phyloP scores from a whole-genome alignment of 208 protist species.

The Leishmania aethiopica region DNA sequence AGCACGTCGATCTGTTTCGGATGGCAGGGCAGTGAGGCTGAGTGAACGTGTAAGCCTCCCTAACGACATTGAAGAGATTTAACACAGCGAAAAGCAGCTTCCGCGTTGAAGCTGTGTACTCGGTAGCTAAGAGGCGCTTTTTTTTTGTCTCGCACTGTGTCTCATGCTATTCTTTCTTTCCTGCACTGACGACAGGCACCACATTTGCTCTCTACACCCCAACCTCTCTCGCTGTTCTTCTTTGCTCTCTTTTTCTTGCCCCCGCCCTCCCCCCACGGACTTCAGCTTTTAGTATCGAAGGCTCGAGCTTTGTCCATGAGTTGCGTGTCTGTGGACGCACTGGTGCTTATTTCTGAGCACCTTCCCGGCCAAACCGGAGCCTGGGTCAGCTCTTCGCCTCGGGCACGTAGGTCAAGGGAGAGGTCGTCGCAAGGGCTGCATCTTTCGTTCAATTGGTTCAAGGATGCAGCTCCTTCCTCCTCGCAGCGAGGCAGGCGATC shows the following conservation, averaged over 20 bases:
- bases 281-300: neutral
- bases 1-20: constrained; percentile 84
- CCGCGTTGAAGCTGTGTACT: neutral
- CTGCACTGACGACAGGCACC: neutral
- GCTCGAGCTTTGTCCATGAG: neutral
- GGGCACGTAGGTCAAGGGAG: constrained; percentile 10
- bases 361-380: constrained; percentile 8
- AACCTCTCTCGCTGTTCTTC: neutral
- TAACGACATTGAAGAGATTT: neutral
- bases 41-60: neutral
- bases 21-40: constrained; percentile 14
- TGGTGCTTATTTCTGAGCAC: constrained; percentile 13
- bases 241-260: neutral
- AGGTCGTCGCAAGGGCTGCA: constrained; percentile 7
- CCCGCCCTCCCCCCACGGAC: neutral
- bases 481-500: neutral
- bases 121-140: neutral
- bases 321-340: neutral
- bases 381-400: constrained; percentile 12
- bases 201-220: neutral
- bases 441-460: constrained; percentile 21
- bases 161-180: neutral
- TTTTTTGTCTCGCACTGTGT: neutral
- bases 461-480: neutral
- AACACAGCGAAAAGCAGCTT: neutral